Conservation (phyloP, 495 filamentous ascomycete genomes). For the Aspergillus leporis region DNA sequence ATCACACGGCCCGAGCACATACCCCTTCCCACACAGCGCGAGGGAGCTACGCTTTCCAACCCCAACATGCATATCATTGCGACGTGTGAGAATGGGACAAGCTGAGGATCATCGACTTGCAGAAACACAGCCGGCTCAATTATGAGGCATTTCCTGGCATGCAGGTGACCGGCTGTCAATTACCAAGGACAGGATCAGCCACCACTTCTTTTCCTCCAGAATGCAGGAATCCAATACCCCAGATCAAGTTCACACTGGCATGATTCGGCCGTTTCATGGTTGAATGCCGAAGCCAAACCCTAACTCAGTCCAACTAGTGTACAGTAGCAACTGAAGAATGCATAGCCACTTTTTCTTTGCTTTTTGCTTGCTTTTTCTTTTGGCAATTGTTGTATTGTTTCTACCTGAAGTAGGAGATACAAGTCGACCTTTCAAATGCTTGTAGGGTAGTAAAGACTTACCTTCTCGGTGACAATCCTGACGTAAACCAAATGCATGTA, state of each 20-base stretch:
- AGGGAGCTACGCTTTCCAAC: background rate
- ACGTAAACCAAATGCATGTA: background rate
- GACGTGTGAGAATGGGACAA: background rate
- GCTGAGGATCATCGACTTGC: constrained; percentile 3
- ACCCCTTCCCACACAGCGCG: background rate
- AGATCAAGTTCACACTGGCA: background rate
- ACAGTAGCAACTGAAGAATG: background rate
- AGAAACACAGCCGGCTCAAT: background rate
- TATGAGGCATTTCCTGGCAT: constrained; percentile 8
- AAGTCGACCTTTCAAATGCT: background rate
- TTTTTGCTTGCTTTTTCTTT: background rate
- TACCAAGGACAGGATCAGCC: background rate
- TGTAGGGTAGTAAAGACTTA: background rate
- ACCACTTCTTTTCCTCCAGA: background rate
- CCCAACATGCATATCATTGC: constrained; percentile 3
- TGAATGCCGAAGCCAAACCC: background rate
- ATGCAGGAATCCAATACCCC: background rate
- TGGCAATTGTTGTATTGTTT: background rate
- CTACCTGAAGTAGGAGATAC: background rate
- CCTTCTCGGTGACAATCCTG: background rate
- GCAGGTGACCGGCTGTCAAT: background rate
- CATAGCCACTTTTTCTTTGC: background rate
- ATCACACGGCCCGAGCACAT: background rate
- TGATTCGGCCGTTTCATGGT: background rate
- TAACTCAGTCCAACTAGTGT: background rate